phyloP scores from a whole-genome alignment of 345 rosid genomes.

The Citrus maxima region DNA sequence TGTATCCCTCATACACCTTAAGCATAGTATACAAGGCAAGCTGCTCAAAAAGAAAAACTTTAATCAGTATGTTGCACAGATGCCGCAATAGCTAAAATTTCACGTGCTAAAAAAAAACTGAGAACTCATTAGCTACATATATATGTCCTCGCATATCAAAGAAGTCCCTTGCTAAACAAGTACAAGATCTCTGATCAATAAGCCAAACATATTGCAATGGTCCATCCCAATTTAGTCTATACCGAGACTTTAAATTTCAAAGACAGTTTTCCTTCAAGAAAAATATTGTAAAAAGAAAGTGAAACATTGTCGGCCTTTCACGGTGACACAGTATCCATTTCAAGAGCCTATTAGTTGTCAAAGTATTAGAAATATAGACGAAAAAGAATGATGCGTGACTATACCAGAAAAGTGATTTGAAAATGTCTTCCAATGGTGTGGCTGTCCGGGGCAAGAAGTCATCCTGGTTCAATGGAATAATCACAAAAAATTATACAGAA shows the following conservation, averaged over 20 bases:
- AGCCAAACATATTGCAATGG: background rate
- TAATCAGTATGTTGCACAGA: background rate
- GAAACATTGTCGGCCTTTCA: background rate
- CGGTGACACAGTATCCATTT: background rate
- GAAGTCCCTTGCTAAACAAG: background rate
- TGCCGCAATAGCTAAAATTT: background rate
- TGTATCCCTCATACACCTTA: slow-evolving; percentile 91
- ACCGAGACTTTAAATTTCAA: background rate
- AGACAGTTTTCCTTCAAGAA: background rate
- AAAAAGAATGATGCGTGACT: background rate
- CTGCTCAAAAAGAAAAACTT: slow-evolving; percentile 37
- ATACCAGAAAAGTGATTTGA: slow-evolving; percentile 98
- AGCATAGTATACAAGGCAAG: slow-evolving; percentile 84
- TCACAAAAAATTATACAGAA: slow-evolving; percentile 2
- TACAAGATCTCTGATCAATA: background rate
- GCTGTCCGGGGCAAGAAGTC: slow-evolving; percentile 95
- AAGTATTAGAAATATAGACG: background rate
- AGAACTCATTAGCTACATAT: background rate
- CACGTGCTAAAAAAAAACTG: background rate
- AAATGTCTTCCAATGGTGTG: slow-evolving; percentile 94
- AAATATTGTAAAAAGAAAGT: background rate
- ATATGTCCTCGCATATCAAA: background rate
- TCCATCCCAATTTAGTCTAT: background rate
- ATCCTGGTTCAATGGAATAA: slow-evolving; percentile 52
- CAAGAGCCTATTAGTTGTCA: background rate